These are phyloP conservation scores for Lophiotrema nucula DNA, from an alignment of 495 filamentous ascomycete genomes.

Conservation along the genomic window DNA sequence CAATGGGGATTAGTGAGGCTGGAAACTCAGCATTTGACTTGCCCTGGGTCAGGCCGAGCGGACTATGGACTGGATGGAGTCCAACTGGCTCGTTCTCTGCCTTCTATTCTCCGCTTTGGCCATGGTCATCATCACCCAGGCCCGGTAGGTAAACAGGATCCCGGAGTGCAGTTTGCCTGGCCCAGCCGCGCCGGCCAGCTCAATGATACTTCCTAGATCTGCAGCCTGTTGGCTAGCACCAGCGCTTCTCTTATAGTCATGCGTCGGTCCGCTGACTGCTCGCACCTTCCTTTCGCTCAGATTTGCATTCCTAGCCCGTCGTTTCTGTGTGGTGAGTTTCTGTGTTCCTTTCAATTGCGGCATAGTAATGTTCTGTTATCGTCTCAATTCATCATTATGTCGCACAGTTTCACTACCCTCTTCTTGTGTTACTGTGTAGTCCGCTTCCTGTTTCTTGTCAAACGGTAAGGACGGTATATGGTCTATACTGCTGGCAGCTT, in stretches of 20 bases:
- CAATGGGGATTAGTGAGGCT: constrained; percentile 27
- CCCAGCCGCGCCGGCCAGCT: constrained; percentile 21
- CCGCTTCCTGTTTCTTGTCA: background rate
- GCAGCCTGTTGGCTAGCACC: constrained; percentile 23
- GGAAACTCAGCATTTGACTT: constrained; percentile 3
- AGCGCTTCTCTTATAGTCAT: constrained; percentile 23
- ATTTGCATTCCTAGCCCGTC: constrained; percentile 16
- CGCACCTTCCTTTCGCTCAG: constrained; percentile 6
- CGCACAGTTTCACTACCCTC: background rate
- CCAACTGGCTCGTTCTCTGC: constrained; percentile 4
- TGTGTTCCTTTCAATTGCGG: background rate
- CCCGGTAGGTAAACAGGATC: constrained; percentile 9
- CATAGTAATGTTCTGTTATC: background rate
- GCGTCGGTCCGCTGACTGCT: constrained; percentile 7
- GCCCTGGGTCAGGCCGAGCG: background rate
- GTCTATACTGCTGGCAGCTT: background rate
- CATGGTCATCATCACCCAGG: constrained; percentile 3
- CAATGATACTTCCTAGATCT: constrained; percentile 19
- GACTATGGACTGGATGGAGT: background rate
- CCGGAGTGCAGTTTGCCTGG: background rate
- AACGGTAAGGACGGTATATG: constrained; percentile 6
- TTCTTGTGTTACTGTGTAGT: constrained; percentile 7
- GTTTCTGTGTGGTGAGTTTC: constrained; percentile 27
- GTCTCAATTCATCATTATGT: background rate
- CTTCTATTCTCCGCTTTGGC: constrained; percentile 15